phyloP scores from a whole-genome alignment of 306 rosid species.

The Quillaja saponaria region DNA sequence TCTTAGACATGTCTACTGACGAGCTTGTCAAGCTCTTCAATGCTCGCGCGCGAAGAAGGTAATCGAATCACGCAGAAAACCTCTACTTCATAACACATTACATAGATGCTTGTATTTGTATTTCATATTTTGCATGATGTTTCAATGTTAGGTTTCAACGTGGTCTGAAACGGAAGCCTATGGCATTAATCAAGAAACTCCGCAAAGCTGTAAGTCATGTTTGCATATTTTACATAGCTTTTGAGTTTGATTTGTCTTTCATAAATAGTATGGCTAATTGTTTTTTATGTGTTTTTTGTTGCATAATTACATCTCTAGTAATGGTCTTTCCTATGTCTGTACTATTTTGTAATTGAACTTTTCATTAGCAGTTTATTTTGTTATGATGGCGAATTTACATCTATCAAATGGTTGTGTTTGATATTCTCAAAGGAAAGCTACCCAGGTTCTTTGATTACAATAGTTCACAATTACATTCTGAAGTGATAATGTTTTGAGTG shows the following conservation, averaged over 20 bases:
- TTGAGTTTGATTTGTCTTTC: background rate
- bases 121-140: background rate
- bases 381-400: no score
- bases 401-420: no score
- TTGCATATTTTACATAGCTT: background rate
- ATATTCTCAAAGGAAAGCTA: no score
- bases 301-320: no score
- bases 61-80: background rate
- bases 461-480: no score
- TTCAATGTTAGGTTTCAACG: constrained; percentile 43
- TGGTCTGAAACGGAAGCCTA: constrained; percentile 59
- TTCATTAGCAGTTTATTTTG: no score
- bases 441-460: no score
- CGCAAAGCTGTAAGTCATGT: constrained; percentile 46
- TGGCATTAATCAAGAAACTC: constrained; percentile 61
- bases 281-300: no score
- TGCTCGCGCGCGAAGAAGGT: constrained; percentile 85
- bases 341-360: no score
- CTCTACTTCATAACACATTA: background rate
- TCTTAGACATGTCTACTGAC: constrained; percentile 81
- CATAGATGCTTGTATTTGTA: background rate
- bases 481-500: no score
- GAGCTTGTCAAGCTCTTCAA: constrained; percentile 83
- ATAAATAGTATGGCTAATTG: no score
- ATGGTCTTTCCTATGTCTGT: no score